Evolutionary conservation across 768 basidiomycete species (phyloP).

Genomic region (Termitomyces sp.): DNA sequence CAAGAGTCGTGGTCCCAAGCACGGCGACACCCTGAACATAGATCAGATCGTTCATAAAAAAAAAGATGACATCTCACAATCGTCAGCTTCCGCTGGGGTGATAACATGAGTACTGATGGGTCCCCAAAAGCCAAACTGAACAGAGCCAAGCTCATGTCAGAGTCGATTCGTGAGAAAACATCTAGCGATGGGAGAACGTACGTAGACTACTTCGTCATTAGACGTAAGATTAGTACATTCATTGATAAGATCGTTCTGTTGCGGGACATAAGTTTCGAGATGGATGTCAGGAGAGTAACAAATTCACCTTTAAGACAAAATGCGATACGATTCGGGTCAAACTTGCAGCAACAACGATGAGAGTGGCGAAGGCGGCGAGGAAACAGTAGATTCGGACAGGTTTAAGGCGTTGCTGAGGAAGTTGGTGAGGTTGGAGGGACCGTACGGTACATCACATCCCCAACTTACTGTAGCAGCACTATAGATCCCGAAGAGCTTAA

Average conservation of each 20-base stretch:
- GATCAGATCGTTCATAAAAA: conserved; percentile 4
- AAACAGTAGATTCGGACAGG: conserved; percentile 54
- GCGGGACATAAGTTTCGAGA: background rate
- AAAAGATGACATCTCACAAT: conserved; percentile 32
- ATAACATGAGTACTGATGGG: conserved; percentile 27
- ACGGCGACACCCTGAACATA: conserved; percentile 48
- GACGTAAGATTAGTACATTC: conserved; percentile 43
- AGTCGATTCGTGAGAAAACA: background rate
- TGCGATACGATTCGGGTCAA: conserved; percentile 57
- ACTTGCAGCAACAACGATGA: conserved; percentile 45
- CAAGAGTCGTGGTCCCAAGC: conserved; percentile 63
- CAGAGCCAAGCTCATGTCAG: background rate
- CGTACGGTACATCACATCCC: too few species aligned
- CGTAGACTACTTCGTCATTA: conserved; percentile 29
- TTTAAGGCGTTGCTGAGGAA: conserved; percentile 43
- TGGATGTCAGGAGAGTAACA: background rate
- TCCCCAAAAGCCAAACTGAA: conserved; percentile 52
- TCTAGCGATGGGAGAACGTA: conserved; percentile 15
- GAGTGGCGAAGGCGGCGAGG: conserved; percentile 37
- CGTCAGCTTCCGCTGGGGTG: conserved; percentile 30
- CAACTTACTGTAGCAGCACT: conserved; percentile 45
- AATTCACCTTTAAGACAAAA: conserved; percentile 58
- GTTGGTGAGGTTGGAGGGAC: background rate
- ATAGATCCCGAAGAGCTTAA: conserved; percentile 41
- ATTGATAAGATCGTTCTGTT: conserved; percentile 49